Evolutionary conservation across 1,284 basidiomycete genomes (phyloP).

Genomic region (Leccinum pallidistipes): DNA sequence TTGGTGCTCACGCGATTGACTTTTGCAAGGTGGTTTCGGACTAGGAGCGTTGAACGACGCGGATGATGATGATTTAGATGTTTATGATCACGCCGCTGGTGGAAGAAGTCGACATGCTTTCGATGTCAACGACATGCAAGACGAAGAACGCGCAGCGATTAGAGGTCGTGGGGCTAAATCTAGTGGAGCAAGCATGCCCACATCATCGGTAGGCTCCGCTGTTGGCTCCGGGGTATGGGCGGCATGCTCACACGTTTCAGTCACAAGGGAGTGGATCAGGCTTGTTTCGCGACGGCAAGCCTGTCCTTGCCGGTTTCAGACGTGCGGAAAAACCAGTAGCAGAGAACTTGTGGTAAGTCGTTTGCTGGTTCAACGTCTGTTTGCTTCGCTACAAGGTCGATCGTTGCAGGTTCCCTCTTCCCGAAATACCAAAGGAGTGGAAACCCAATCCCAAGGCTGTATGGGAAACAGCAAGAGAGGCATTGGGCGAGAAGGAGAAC

Average conservation of each 20-base stretch:
- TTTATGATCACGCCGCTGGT: conserved; percentile 60
- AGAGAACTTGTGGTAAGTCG: conserved; percentile 70
- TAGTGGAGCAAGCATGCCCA: background rate
- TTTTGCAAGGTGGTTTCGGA: conserved; percentile 70
- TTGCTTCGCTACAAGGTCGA: conserved; percentile 12
- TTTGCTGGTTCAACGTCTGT: conserved; percentile 5
- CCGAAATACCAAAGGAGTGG: conserved; percentile 84
- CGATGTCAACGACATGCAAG: conserved; percentile 60
- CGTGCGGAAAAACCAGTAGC: conserved; percentile 67
- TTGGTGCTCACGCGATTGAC: conserved; percentile 1
- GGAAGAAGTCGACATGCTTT: conserved; percentile 66
- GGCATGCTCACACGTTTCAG: conserved; percentile 37
- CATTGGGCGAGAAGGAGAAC: conserved; percentile 47
- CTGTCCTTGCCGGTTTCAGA: conserved; percentile 75
- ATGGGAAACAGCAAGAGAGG: conserved; percentile 60
- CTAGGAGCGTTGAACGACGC: conserved; percentile 85
- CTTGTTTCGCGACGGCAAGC: conserved; percentile 72
- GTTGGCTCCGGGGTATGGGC: background rate
- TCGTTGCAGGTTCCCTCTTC: conserved; percentile 71
- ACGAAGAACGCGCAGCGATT: conserved; percentile 55
- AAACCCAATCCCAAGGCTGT: conserved; percentile 78
- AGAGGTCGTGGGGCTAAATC: conserved; percentile 24
- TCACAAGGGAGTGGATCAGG: conserved; percentile 34
- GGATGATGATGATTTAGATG: conserved; percentile 87
- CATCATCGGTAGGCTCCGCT: conserved; percentile 18